Conservation (phyloP, 306 rosid species). For the Cyclanthera cordifolia region DNA sequence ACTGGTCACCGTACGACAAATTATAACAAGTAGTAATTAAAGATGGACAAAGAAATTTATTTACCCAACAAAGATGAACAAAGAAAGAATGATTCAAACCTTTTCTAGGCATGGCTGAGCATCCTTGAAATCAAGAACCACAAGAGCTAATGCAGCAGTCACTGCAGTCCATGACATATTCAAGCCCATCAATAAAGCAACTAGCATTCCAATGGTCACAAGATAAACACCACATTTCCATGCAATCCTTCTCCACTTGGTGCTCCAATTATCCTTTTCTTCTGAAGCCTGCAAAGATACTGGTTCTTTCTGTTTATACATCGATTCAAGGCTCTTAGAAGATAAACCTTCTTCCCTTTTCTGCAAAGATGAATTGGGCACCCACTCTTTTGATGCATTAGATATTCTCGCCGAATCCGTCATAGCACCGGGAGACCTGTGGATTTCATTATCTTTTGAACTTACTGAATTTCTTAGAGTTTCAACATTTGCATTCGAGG, state of each 20-base stretch:
- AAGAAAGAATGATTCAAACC: slow-evolving; percentile 27
- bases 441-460: slow-evolving; percentile 34
- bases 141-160: slow-evolving; percentile 70
- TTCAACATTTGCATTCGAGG: slow-evolving; percentile 15
- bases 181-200: slow-evolving; percentile 64
- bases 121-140: slow-evolving; percentile 88
- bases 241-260: slow-evolving; percentile 32
- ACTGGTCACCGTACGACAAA: too few relatives aligned
- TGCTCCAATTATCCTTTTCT: slow-evolving; percentile 18
- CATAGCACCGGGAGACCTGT: slow-evolving; percentile 16
- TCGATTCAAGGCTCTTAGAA: slow-evolving; percentile 19
- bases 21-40: too few relatives aligned
- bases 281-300: slow-evolving; percentile 13
- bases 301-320: slow-evolving; percentile 19
- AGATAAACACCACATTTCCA: slow-evolving; percentile 65
- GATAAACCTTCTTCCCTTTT: slow-evolving; percentile 29
- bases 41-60: too few relatives aligned
- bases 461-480: slow-evolving; percentile 25
- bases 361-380: slow-evolving; percentile 16
- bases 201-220: slow-evolving; percentile 68
- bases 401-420: slow-evolving; percentile 28
- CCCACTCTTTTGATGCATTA: slow-evolving; percentile 35
- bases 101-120: slow-evolving; percentile 79
- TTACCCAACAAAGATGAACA: not conserved
- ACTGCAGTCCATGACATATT: slow-evolving; percentile 85